Evolutionary conservation across 305 asterid species (phyloP).

Genomic region (Fraxinus greggii): DNA sequence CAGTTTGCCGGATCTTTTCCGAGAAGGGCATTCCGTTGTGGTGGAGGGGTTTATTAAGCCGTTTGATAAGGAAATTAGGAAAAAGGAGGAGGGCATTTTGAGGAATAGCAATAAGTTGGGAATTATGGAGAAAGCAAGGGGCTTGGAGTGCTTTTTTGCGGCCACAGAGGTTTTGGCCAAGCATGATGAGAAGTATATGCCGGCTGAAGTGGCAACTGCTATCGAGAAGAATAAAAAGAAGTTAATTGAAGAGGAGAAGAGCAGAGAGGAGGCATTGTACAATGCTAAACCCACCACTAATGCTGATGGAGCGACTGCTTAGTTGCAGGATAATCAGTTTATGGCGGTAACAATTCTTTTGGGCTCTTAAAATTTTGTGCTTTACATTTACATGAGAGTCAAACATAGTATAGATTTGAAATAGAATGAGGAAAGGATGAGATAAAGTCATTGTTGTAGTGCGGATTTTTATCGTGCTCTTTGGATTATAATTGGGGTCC

Average conservation of each 20-base stretch:
- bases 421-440: slow-evolving; percentile 15
- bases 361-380: not conserved
- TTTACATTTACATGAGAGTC: not conserved
- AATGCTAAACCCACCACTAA: slow-evolving; percentile 19
- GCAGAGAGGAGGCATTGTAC: slow-evolving; percentile 25
- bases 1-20: slow-evolving; percentile 82
- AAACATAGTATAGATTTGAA: slow-evolving; percentile 4
- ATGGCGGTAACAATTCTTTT: not conserved
- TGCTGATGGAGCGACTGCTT: slow-evolving; percentile 14
- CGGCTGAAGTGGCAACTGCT: slow-evolving; percentile 78
- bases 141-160: slow-evolving; percentile 54
- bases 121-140: slow-evolving; percentile 69
- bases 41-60: slow-evolving; percentile 84
- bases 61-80: slow-evolving; percentile 41
- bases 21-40: slow-evolving; percentile 91
- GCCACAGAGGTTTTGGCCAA: slow-evolving; percentile 85
- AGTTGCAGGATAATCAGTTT: not conserved
- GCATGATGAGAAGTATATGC: slow-evolving; percentile 99
- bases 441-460: slow-evolving; percentile 23
- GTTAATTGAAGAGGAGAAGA: slow-evolving; percentile 41
- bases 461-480: slow-evolving; percentile 11
- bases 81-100: slow-evolving; percentile 35
- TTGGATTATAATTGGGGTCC: slow-evolving; percentile 22
- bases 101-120: slow-evolving; percentile 40
- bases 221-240: slow-evolving; percentile 73